Evolutionary conservation across 202 grass and related monocot genomes (phyloP), one percentile per base, ranked within the genome.

Genomic region (Miscanthus sacchariflorus): DNA sequence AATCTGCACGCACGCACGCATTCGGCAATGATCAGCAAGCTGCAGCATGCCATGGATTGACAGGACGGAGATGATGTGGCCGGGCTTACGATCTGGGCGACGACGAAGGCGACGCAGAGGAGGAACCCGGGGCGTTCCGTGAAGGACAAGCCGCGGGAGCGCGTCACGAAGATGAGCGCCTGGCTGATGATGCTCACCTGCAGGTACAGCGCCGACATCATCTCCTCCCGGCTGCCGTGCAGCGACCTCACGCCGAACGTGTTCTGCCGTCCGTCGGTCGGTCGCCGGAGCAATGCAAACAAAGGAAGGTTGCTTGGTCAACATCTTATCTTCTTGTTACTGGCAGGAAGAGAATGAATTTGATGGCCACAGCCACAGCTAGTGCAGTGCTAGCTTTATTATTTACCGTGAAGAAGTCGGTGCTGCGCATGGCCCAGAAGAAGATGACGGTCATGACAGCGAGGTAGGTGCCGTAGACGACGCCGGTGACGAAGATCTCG

Each of bases 121-220:
- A 80, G 81, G 58, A 93, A 11, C 1, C 97, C 94, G 1, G 97
- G 97, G 15, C 82, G 80, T 64, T 99, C 97, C 0, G 25, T 0
- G 73, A 97, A 91, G 82, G 46, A 95, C 85, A 84, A 92, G 36
- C 88, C 80, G 6, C 88, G 94, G 27, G 97, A 95, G 14, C 97
- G 90, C 24, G 97, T 99, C 14, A 97, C 93, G 82, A 99, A 99
- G 81, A 99, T 99, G 83, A 99, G 97, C n/a, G 97, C 97, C 89
- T 99, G 97, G 72, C 97, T 99, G 58, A 99, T 93, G 50, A 99
- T 97, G 79, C 97, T 99, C 76, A 99, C 97, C 88, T 99, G 97
- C 36, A 99, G 97, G 89, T 99, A 99, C 54, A 99, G 70, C 21
- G 97, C 94, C 9, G 97, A 89, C 94, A 91, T 97, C 94, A 97